Conservation (phyloP, 2,329 filamentous ascomycete species). For the Pseudogymnoascus sp. region DNA sequence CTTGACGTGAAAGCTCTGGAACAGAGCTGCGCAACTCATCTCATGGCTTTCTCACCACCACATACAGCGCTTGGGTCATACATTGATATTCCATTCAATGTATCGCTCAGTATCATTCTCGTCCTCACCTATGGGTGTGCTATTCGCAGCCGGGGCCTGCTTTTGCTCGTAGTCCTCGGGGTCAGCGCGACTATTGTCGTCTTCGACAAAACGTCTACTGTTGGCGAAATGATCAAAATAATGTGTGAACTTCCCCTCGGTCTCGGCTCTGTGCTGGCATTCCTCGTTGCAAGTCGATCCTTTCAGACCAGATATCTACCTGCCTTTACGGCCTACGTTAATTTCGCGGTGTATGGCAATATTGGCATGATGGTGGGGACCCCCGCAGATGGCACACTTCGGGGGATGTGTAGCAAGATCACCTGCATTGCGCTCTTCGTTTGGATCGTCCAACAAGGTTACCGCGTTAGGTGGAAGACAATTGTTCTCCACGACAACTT, state of each 20-base stretch:
- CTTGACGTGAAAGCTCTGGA: neutral
- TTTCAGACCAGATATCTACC: conserved; percentile 19
- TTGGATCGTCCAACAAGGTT: conserved; percentile 16
- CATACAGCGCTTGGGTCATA: conserved; percentile 15
- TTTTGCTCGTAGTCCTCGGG: conserved; percentile 13
- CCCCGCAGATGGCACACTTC: conserved; percentile 19
- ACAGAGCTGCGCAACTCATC: neutral
- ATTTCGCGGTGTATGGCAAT: conserved; percentile 22
- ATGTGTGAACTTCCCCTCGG: conserved; percentile 15
- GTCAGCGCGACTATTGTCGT: conserved; percentile 13
- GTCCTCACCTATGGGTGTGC: conserved; percentile 19
- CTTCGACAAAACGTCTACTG: conserved; percentile 17
- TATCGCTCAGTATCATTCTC: conserved; percentile 20
- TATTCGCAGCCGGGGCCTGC: conserved; percentile 17
- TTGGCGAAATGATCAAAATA: conserved; percentile 16
- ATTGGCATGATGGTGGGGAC: conserved; percentile 21
- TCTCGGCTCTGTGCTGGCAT: conserved; percentile 16
- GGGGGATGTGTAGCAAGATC: conserved; percentile 19
- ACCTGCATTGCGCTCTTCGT: conserved; percentile 14
- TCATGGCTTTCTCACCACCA: conserved; percentile 12
- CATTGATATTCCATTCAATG: conserved; percentile 21
- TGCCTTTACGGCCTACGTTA: conserved; percentile 20
- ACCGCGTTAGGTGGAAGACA: conserved; percentile 20
- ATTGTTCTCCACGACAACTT: conserved; percentile 17
- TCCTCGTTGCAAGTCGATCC: conserved; percentile 16